These are phyloP conservation scores for Starmerella cellae DNA, from an alignment of 805 yeast genomes.

Conservation along the genomic window DNA sequence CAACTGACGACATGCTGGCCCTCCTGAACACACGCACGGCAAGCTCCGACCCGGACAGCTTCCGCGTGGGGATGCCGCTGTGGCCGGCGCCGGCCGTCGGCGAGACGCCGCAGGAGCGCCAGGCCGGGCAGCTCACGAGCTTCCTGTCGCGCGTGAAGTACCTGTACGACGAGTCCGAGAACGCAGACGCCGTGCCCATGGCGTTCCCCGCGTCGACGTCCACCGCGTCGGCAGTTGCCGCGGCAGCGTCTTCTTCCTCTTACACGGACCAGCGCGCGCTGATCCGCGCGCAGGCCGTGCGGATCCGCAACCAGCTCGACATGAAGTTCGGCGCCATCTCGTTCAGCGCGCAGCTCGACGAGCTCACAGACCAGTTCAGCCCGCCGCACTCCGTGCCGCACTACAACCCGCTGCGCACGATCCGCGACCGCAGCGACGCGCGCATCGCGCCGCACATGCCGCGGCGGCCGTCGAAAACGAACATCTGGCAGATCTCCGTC, in stretches of 20 bases:
- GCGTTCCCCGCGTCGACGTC: constrained; percentile 1
- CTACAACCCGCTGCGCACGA: constrained; percentile 73
- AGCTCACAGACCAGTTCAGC: neutral
- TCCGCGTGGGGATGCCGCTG: no score
- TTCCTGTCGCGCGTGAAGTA: constrained; percentile 15
- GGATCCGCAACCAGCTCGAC: constrained; percentile 25
- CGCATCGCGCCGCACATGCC: neutral
- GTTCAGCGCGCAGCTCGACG: constrained; percentile 9
- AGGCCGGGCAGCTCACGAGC: constrained; percentile 8
- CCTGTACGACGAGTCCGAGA: constrained; percentile 14
- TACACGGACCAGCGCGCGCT: constrained; percentile 12
- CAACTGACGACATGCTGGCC: neutral
- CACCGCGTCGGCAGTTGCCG: neutral
- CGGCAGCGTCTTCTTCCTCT: neutral
- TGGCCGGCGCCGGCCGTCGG: no score
- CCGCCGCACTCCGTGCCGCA: neutral
- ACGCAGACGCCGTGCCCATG: constrained; percentile 4
- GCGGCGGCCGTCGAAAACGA: neutral
- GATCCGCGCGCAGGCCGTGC: constrained; percentile 19
- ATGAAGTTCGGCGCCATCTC: constrained; percentile 21
- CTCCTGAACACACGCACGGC: no score
- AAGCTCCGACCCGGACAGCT: no score
- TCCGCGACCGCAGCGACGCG: constrained; percentile 45
- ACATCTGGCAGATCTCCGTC: constrained; percentile 15
- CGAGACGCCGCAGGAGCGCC: no score